Conservation (phyloP, 495 filamentous ascomycete genomes). For the Penicillium turbatum region DNA sequence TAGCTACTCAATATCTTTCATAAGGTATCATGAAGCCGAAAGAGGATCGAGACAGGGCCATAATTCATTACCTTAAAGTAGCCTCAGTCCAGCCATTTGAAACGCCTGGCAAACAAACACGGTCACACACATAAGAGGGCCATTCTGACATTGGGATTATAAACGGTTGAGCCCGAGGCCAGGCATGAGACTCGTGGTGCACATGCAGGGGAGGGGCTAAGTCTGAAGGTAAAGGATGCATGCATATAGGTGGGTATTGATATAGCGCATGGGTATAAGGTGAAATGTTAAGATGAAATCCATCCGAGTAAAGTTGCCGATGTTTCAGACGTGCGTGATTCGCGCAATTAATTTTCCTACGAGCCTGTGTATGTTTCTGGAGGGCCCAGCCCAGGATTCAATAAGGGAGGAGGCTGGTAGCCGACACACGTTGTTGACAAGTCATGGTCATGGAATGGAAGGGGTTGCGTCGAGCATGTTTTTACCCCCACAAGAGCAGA, state of each 20-base stretch:
- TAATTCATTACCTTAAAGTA: neutral
- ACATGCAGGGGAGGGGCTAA: conserved; percentile 11
- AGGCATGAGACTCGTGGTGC: conserved; percentile 7
- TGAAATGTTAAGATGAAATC: neutral
- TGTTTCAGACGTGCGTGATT: conserved; percentile 9
- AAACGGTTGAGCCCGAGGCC: neutral
- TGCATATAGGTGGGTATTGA: conserved; percentile 5
- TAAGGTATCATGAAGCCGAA: neutral
- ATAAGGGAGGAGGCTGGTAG: neutral
- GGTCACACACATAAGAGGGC: conserved; percentile 12
- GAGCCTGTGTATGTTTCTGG: neutral
- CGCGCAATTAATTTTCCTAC: conserved; percentile 7
- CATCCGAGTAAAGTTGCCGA: conserved; percentile 8
- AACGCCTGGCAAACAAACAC: conserved; percentile 19
- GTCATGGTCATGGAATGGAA: neutral
- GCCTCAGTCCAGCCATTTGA: conserved; percentile 5
- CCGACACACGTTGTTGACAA: neutral
- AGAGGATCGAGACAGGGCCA: neutral
- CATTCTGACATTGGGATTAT: neutral
- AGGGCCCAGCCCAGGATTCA: conserved; percentile 3
- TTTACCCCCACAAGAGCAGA: neutral
- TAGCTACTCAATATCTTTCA: neutral
- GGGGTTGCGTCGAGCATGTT: neutral
- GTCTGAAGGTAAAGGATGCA: conserved; percentile 4
- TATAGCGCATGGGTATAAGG: neutral